Evolutionary conservation across 1,139 yeast species (phyloP), one percentile per base, ranked within the genome.

Genomic region (Yamadazyma membranifaciens): DNA sequence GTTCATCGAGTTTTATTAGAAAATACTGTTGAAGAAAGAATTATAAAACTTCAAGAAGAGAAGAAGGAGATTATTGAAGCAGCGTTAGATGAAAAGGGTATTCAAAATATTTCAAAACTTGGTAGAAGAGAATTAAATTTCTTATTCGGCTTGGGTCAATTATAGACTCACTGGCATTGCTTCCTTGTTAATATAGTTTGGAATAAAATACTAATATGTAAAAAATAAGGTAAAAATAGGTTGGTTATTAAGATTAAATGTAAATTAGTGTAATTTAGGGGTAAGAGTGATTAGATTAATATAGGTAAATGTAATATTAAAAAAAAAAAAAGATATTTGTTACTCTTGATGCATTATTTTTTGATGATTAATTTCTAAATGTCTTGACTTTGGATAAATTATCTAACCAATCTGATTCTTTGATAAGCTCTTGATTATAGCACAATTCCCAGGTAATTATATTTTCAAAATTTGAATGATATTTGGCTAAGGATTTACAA

Each of bases 21-120:
- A 30, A 73, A 76, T 32, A 81, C 95, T 0, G 88, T 91, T 10
- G 98, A 91, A 57, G 94, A 87, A 58, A 78, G 97, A 55, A 89
- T 91, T 44, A 72, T 86, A 65, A 80, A 73, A 38, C 69, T 91
- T 43, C 98, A 91, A 57, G 73, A 78, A 39, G 66, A 77, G 50
- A 91, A 91, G 66, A 81, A 82, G 51, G 82, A 79, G 48, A 56
- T 88, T 57, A 88, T 91, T 33, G 86, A 83, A 33, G 75, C 83
- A 14, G 97, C 97, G 0, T 70, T 87, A 65, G 55, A 87, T 60
- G 91, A 88, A 41, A 75, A 73, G 30, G 87, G 85, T 16, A 70
- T 87, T 65, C 80, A 78, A 52, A 73, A 73, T 29, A 79, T 85
- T 26, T 79, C 84, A 36, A 73, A 75, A 44, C 73, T 88, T 47